Conservation (phyloP, 768 basidiomycete species). For the Agaricus subrufescens region DNA sequence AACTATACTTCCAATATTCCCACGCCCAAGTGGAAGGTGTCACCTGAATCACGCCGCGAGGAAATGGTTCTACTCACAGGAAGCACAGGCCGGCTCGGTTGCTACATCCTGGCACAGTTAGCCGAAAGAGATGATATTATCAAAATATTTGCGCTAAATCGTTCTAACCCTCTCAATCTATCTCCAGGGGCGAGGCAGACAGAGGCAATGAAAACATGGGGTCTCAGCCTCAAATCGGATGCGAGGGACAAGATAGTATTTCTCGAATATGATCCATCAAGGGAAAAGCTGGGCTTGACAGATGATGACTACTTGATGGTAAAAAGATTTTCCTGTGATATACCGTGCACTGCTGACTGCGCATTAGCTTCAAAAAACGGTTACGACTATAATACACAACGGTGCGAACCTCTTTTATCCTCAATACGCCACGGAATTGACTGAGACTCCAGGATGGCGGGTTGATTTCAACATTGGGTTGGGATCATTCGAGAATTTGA, state of each 20-base stretch:
- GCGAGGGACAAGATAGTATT: neutral
- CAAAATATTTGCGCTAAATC: constrained; percentile 16
- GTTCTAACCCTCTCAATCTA: neutral
- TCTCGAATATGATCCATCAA: neutral
- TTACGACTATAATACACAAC: neutral
- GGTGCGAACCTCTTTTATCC: neutral
- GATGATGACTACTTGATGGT: neutral
- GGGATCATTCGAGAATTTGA: neutral
- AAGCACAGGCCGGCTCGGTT: constrained; percentile 33
- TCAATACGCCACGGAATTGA: no score
- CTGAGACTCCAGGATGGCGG: neutral
- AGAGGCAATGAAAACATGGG: neutral
- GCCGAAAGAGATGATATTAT: constrained; percentile 15
- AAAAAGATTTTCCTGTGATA: neutral
- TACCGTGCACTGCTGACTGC: neutral
- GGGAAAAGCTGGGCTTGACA: neutral
- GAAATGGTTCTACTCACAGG: constrained; percentile 33
- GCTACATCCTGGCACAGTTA: constrained; percentile 26
- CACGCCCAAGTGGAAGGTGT: neutral
- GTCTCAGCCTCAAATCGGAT: neutral
- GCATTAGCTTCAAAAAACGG: constrained; percentile 14
- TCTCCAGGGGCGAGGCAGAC: neutral
- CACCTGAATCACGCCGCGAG: neutral
- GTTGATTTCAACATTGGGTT: constrained; percentile 1
- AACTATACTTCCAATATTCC: neutral